Conservation (phyloP, 176 grass and related monocot genomes). For the Raddia distichophylla region DNA sequence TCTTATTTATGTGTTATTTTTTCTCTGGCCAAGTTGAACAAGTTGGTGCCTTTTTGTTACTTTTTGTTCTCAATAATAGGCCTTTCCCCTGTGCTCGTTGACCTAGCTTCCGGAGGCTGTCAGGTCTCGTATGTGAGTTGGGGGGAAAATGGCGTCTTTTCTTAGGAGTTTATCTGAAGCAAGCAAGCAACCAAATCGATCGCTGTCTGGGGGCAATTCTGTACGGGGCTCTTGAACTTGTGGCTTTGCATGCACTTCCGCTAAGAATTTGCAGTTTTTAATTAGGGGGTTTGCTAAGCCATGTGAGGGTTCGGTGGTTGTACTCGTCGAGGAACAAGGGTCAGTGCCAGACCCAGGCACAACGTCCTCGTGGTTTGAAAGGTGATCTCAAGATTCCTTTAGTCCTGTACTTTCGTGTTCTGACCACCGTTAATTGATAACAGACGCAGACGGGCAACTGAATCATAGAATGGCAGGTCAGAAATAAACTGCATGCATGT, state of each 20-base stretch:
- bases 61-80: slow-evolving; percentile 2
- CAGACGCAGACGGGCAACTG: background rate
- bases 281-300: background rate
- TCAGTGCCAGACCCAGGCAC: slow-evolving; percentile 6
- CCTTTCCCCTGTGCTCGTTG: slow-evolving; percentile 42
- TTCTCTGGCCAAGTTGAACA: slow-evolving; percentile 21
- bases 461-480: background rate
- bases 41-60: background rate
- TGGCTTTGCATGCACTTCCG: background rate
- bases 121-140: slow-evolving; percentile 39
- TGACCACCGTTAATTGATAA: background rate
- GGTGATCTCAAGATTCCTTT: background rate
- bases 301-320: background rate
- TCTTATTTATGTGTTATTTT: background rate
- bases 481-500: background rate
- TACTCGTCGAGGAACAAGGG: background rate
- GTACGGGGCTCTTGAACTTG: background rate
- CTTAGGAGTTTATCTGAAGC: slow-evolving; percentile 27
- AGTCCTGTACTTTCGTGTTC: background rate
- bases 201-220: slow-evolving; percentile 7
- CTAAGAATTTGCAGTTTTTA: slow-evolving; percentile 8
- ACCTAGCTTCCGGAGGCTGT: slow-evolving; percentile 41
- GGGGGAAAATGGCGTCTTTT: slow-evolving; percentile 18
- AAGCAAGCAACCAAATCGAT: slow-evolving; percentile 39
- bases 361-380: slow-evolving; percentile 7